Evolutionary conservation across 2,329 filamentous ascomycete species (phyloP).

Genomic region (Monilinia vaccinii-corymbosi): DNA sequence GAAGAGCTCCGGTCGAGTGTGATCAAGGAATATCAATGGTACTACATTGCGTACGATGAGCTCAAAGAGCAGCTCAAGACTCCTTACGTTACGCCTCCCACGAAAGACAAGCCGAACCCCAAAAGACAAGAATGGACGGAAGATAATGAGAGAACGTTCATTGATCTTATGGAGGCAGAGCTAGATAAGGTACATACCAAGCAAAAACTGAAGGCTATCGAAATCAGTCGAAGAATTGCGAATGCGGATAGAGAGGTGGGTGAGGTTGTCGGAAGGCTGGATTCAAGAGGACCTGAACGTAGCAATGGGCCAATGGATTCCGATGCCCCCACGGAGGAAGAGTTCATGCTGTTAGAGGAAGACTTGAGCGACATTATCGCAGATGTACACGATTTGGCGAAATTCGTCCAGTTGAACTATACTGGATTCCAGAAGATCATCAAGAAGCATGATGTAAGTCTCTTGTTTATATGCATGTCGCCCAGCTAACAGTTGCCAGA

Average conservation of each 20-base stretch:
- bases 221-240: slow-evolving; percentile 85
- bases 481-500: slow-evolving; percentile 41
- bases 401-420: slow-evolving; percentile 97
- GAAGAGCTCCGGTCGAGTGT: slow-evolving; percentile 92
- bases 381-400: slow-evolving; percentile 94
- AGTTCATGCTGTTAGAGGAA: slow-evolving; percentile 88
- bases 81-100: slow-evolving; percentile 47
- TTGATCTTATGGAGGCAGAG: slow-evolving; percentile 78
- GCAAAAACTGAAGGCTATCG: slow-evolving; percentile 93
- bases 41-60: slow-evolving; percentile 96
- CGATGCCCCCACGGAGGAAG: slow-evolving; percentile 68
- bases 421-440: slow-evolving; percentile 99
- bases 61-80: slow-evolving; percentile 81
- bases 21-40: slow-evolving; percentile 95
- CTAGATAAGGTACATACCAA: slow-evolving; percentile 97
- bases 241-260: slow-evolving; percentile 82
- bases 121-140: slow-evolving; percentile 69
- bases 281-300: slow-evolving; percentile 45
- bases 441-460: slow-evolving; percentile 91
- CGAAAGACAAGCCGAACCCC: slow-evolving; percentile 37
- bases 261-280: slow-evolving; percentile 71
- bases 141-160: slow-evolving; percentile 84
- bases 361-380: slow-evolving; percentile 96
- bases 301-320: slow-evolving; percentile 24
- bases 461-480: background rate